phyloP scores from a whole-genome alignment of 2,329 filamentous ascomycete genomes.

The Rasamsonia emersonii region DNA sequence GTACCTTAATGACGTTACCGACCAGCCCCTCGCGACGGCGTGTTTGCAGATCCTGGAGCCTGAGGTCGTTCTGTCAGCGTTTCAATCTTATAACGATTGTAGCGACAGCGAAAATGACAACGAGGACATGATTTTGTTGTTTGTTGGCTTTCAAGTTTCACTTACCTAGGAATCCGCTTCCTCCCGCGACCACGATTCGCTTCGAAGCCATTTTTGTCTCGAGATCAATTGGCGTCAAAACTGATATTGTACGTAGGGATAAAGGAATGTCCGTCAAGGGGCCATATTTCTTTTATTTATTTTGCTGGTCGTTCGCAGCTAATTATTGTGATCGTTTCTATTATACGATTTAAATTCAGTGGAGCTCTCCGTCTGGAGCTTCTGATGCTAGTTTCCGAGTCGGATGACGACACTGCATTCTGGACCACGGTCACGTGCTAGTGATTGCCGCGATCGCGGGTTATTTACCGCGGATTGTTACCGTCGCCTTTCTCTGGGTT shows the following conservation, averaged over 20 bases:
- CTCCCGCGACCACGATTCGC: conserved; percentile 82
- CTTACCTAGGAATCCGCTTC: conserved; percentile 78
- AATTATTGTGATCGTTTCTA: no score
- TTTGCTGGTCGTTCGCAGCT: no score
- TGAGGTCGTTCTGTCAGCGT: no score
- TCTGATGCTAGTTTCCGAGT: no score
- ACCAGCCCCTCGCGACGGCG: conserved; percentile 76
- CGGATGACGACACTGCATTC: conserved; percentile 7
- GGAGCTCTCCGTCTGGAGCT: no score
- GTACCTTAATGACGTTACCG: conserved; percentile 86
- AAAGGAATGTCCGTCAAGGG: no score
- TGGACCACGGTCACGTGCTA: conserved; percentile 3
- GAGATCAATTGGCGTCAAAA: no score
- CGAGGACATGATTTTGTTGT: conserved; percentile 4
- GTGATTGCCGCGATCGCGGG: neutral
- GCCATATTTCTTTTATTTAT: no score
- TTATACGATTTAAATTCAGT: conserved; percentile 4
- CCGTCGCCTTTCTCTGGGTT: no score
- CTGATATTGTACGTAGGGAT: no score
- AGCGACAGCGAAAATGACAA: conserved; percentile 8
- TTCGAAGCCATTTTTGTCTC: conserved; percentile 50
- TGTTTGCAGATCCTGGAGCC: conserved; percentile 81
- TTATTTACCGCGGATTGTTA: no score
- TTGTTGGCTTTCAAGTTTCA: conserved; percentile 21
- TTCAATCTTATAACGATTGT: no score